Base-by-base conservation (phyloP, 352 stramenopile genomes). In the Pythium sukuiense region DNA sequence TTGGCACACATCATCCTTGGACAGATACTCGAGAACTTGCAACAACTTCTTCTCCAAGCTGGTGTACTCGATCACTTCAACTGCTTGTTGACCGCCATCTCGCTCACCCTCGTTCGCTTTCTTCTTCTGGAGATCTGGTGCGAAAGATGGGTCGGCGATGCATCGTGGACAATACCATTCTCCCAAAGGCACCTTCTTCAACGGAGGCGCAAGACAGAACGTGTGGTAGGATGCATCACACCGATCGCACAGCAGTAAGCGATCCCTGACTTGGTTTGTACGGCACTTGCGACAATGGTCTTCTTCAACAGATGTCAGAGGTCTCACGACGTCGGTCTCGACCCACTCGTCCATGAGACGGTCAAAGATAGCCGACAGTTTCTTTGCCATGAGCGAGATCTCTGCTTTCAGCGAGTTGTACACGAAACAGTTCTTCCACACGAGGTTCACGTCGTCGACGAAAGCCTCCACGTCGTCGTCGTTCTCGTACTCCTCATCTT, bases 381-480 rank as follows among this genome's bases (percentile, higher is more conserved):
- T 95, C 30, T 76, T 76, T 16, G 87, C 87, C 43, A 94, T 74
- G 29, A 75, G 74, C 0, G 84, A 92, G 45, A 95, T 95, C 62
- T 92, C 84, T 0, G 87, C 83, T 70, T 89, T 88, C 53, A 89
- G 55, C 27, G 84, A 93, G 53, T 95, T 95, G 76, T 90, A 95
- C 27, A 83, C 74, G 64, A 86, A 92, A 53, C 87, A 95, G 39
- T 95, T 95, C 74, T 86, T 94, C 85, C 84, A 94, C 16, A 95
- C 83, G 18, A 93, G 61, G 29, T 84, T 61, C 18, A 95, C 85
- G 57, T 95, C 87, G 13, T 94, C 87, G 6, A 94, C 73, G 56
- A 95, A 93, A 2, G 79, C 77, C 18, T 92, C 85, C 6, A 93
- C 77, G 35, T 93, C 87, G 43, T 87, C 77, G 54, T 95, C 85